Base-by-base conservation (phyloP, 768 basidiomycete genomes). In the Glaciozyma martinii region DNA sequence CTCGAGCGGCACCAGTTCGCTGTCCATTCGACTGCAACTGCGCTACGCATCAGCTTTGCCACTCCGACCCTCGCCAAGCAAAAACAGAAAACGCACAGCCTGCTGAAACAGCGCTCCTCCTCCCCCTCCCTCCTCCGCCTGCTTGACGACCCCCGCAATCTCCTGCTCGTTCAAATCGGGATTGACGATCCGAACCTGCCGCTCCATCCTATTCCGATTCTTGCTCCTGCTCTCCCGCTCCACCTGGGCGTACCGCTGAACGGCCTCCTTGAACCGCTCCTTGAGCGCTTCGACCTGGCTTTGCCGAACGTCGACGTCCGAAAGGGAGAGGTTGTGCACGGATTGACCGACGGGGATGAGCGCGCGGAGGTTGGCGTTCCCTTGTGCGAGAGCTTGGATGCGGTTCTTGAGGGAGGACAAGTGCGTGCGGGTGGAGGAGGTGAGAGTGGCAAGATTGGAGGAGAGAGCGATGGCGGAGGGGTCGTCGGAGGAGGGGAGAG, bases 1-100 rank as follows among this genome's bases (percentile, higher is more conserved):
- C 81, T 54, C 88, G 80, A 18, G 89, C 86, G 69, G 88, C 86
- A 21, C 60, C 30, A 4, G 58, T 44, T 33, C 85, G 87, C 76
- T 89, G 90, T 23, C 84, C 83, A 58, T 82, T 84, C 25, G 87
- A 87, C 30, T 79, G 46, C 19, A 63, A 59, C 66, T 67, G 47
- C 42, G 80, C 16, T 0, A 5, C 21, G 46, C 13, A 42, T 8
- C 27, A 27, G 21, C 18, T 5, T 47, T 44, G 81, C 32, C 89
- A 78, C 86, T 89, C 64, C 29, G 30, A 43, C n/a, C n/a, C 0
- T 49, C 15, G 9, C 8, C 2, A 9, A 29, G 25, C 23, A 1
- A 25, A 15, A 8, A 12, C 23, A 2, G 23, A 32, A 15, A 0
- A 53, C 67, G 46, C 15, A 69, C 67, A 18, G 68, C 64, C 25